These are phyloP conservation scores for Marasmius oreades DNA, from an alignment of 1,284 basidiomycete genomes.

Conservation along the genomic window DNA sequence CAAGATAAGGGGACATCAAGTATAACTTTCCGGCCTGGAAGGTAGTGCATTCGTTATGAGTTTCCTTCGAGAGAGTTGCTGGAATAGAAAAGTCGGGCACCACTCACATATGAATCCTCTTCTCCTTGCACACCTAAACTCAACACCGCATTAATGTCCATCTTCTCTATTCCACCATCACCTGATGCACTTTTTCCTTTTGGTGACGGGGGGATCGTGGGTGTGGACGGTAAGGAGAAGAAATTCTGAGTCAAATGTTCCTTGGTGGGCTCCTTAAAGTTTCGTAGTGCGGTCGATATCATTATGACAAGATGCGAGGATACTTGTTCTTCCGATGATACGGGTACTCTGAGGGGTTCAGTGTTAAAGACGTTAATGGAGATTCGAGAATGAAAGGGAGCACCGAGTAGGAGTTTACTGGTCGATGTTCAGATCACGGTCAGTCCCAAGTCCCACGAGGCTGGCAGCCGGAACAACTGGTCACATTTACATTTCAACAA, in stretches of 20 bases:
- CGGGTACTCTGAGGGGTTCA: too few relatives aligned
- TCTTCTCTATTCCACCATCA: conserved; percentile 54
- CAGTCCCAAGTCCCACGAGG: too few relatives aligned
- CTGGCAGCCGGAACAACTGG: too few relatives aligned
- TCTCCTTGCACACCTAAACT: conserved; percentile 75
- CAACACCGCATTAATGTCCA: conserved; percentile 91
- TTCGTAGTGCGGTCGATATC: conserved; percentile 80
- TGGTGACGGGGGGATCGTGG: not conserved
- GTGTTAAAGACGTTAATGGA: too few relatives aligned
- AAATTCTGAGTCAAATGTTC: conserved; percentile 80
- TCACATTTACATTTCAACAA: too few relatives aligned
- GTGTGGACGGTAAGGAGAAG: conserved; percentile 69
- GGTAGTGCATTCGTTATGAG: not conserved
- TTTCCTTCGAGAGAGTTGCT: not conserved
- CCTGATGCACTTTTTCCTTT: conserved; percentile 19
- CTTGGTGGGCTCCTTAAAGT: conserved; percentile 88
- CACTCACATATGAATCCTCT: conserved; percentile 92
- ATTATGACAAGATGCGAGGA: conserved; percentile 31
- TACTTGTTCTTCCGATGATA: too few relatives aligned
- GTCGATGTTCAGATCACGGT: too few relatives aligned
- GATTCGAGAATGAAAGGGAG: too few relatives aligned
- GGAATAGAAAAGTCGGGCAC: not conserved
- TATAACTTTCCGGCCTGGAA: conserved; percentile 86
- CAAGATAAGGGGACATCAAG: conserved; percentile 86
- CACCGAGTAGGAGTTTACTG: too few relatives aligned